Percentiles rank a stretch among this genome's conserved stretches.
These are phyloP conservation scores for Pinus taeda DNA, from an alignment of 75 land plant species.

Conservation along the genomic window DNA sequence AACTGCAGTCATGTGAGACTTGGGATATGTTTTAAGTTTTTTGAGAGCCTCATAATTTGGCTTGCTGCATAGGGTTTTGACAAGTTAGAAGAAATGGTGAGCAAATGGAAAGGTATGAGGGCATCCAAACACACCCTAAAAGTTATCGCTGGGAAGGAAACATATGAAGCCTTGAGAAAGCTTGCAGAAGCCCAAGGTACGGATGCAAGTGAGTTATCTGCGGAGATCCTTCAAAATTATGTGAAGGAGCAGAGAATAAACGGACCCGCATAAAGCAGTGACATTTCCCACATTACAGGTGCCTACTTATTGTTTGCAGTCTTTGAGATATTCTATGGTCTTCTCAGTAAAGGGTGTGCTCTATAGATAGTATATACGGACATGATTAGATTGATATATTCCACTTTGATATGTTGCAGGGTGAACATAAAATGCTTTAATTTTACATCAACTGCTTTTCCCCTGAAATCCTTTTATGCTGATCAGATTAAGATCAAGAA, in stretches of 20 bases:
- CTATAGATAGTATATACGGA: background rate
- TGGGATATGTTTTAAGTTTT: background rate
- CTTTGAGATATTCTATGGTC: background rate
- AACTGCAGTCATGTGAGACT: background rate
- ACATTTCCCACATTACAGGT: background rate
- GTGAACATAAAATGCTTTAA: background rate
- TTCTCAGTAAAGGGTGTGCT: background rate
- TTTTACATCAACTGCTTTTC: background rate
- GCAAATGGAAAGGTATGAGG: constrained; percentile 67
- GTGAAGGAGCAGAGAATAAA: constrained; percentile 11
- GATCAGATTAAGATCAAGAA: background rate
- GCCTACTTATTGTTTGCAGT: background rate
- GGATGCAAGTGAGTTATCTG: constrained; percentile 56
- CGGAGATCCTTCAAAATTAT: constrained; percentile 63
- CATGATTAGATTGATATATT: background rate
- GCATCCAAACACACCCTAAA: constrained; percentile 18
- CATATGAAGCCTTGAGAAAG: constrained; percentile 48
- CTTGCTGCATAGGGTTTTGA: constrained; percentile 65
- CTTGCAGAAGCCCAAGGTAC: constrained; percentile 54
- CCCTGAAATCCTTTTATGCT: background rate
- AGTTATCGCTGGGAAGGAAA: constrained; percentile 44
- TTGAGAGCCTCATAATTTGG: background rate
- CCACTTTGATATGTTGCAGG: background rate
- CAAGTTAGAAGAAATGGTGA: constrained; percentile 50
- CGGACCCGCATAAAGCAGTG: background rate